Base-by-base conservation (phyloP, 176 grass and related monocot genomes). In the Pharus latifolius region DNA sequence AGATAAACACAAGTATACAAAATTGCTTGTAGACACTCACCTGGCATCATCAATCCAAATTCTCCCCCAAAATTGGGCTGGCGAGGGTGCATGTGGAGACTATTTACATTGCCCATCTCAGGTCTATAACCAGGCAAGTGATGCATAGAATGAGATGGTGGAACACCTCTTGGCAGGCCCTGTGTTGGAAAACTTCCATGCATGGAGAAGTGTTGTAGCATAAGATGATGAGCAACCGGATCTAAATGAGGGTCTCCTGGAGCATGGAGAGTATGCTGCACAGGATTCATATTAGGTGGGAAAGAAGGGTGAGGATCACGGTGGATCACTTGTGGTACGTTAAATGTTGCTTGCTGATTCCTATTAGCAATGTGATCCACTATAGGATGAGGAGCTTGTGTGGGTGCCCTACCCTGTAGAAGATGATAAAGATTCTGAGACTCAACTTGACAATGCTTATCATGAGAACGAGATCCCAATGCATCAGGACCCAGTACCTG, bases 71-170 rank as follows among this genome's bases (percentile, higher is more conserved):
- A 83, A 63, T 69, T 81, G 66, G 90, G 84, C 50, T 83, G 90
- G 56, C 69, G 80, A 59, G 81, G 82, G 76, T 91, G 96, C 73
- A 88, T 70, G 65, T 74, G 67, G 62, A 91, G 81, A 79, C 84
- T 95, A 83, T 90, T 81, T 74, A 91, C 75, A 82, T 90, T 87
- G 67, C 70, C 56, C 71, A 85, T 81, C 84, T 99, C 87, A 75
- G 87, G 84, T 63, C 84, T 54, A 74, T 78, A 87, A 76, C 83
- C 78, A 69, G 84, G 53, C 76, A 86, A 42, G 44, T 82, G 82
- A 91, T 84, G 91, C 50, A 77, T 47, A 57, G 79, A 42, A 45
- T 86, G 90, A 73, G 90, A 83, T 76, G 89, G 72, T 10, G 69
- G 82, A 25, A 87, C 76, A 84, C 78, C 79, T 83, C 90, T 88